phyloP scores from a whole-genome alignment of 2,329 filamentous ascomycete species.

The Fusarium chlamydosporum region DNA sequence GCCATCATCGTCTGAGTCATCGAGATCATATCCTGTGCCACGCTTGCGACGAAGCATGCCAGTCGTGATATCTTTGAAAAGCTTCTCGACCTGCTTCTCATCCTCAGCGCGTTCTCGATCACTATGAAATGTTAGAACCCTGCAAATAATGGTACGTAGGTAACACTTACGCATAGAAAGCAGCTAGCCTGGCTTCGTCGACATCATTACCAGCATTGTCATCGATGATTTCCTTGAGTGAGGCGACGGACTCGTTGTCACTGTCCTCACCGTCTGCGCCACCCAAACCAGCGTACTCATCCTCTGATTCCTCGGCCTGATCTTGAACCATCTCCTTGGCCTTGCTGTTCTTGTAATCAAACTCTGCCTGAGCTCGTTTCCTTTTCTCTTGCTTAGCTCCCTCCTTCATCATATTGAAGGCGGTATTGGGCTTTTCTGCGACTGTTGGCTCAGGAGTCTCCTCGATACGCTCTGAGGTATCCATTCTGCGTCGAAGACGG shows the following conservation, averaged over 20 bases:
- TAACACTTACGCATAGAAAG: conserved; percentile 85
- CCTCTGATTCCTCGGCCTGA: conserved; percentile 96
- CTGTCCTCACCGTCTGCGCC: conserved; percentile 90
- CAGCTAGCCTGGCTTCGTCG: conserved; percentile 85
- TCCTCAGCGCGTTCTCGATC: conserved; percentile 84
- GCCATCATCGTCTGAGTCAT: conserved; percentile 90
- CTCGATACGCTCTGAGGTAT: conserved; percentile 46
- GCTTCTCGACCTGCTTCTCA: conserved; percentile 88
- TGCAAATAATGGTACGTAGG: background rate
- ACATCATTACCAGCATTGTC: conserved; percentile 82
- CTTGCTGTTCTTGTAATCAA: conserved; percentile 88
- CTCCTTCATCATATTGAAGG: conserved; percentile 80
- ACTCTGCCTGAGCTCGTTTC: conserved; percentile 67
- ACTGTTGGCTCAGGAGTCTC: conserved; percentile 41
- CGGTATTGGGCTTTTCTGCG: conserved; percentile 55
- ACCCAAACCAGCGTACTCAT: conserved; percentile 95
- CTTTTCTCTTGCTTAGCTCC: conserved; percentile 70
- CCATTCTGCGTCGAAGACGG: conserved; percentile 62
- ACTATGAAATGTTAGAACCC: conserved; percentile 59
- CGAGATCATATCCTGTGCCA: conserved; percentile 84
- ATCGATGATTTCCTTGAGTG: conserved; percentile 90
- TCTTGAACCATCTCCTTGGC: conserved; percentile 91
- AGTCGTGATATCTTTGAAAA: conserved; percentile 93
- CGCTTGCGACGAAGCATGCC: conserved; percentile 88
- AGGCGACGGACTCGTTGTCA: conserved; percentile 77